Conservation (phyloP, 495 filamentous ascomycete species). For the Parathielavia appendiculata region DNA sequence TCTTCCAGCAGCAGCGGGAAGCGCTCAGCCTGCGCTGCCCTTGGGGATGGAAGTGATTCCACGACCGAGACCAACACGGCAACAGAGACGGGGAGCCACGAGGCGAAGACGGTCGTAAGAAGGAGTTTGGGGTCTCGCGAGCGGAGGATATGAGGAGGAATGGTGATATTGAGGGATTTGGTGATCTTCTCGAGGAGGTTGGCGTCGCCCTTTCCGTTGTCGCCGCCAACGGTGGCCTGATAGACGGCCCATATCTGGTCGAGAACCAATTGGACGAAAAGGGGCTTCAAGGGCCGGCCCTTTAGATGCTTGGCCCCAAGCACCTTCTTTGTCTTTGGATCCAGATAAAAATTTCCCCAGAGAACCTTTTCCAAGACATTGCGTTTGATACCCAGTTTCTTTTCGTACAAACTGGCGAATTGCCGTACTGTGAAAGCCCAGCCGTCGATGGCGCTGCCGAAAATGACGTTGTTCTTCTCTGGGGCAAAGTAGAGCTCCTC, state of each 20-base stretch:
- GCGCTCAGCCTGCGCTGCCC: conserved; percentile 72
- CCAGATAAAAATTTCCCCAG: conserved; percentile 95
- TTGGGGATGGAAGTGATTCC: conserved; percentile 86
- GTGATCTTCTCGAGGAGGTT: conserved; percentile 87
- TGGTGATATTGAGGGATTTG: conserved; percentile 77
- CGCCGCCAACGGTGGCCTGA: conserved; percentile 76
- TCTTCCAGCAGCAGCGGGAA: conserved; percentile 70
- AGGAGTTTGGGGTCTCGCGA: conserved; percentile 79
- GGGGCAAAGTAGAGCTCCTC: conserved; percentile 98
- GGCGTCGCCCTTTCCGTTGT: conserved; percentile 78
- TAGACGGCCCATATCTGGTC: conserved; percentile 98
- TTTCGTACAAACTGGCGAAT: conserved; percentile 91
- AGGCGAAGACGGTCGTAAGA: conserved; percentile 76
- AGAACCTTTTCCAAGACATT: conserved; percentile 88
- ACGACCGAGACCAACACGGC: conserved; percentile 88
- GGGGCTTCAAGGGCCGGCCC: conserved; percentile 82
- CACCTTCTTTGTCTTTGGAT: conserved; percentile 94
- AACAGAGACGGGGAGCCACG: conserved; percentile 91
- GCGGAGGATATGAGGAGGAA: conserved; percentile 77
- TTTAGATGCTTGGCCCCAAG: conserved; percentile 89
- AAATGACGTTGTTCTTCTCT: conserved; percentile 98
- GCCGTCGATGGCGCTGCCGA: conserved; percentile 92
- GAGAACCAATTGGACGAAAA: conserved; percentile 96
- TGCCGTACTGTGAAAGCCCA: conserved; percentile 97
- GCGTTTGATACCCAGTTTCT: conserved; percentile 92